Base-by-base conservation (phyloP, 2,329 filamentous ascomycete genomes). In the Geosmithia flava region DNA sequence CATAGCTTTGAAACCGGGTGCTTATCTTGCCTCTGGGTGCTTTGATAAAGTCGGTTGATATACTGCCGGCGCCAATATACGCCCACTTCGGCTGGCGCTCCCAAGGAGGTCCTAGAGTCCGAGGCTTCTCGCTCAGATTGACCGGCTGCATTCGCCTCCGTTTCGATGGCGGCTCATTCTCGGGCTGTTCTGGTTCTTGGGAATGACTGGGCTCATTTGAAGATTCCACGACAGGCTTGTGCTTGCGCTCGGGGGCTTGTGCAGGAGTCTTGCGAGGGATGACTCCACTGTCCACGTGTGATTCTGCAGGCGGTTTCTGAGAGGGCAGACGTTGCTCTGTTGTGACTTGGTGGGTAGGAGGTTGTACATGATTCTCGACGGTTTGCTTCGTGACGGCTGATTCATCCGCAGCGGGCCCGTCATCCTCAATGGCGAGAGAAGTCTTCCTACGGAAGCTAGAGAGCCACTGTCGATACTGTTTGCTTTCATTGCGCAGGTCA, bases 401-500 rank as follows among this genome's bases (percentile, higher is more conserved):
- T 16, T 20, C 20, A 11, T 23, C 20, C 42, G 29, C 8, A 23
- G 17, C n/a, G 45, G 5, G n/a, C 11, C 5, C 5, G 45, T 40
- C 45, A 15, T 46, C 40, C 46, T 47, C 41, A 19, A 48, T 40
- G 15, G 40, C 8, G 8, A 44, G n/a, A 27, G 3, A 13, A 11
- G 33, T 37, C 33, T 44, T 30, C 29, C 29, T 45, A 17, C 20
- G 33, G 39, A 46, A 46, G 40, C 19, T 44, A 17, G 40, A 10
- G 7, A 40, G 16, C 49, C 49, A 51, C 16, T 43, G 11, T 6
- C 55, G 58, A 50, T 78, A 85, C 37, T 65, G 67, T 1, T 53
- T 54, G 47, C 82, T 86, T 44, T 58, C 64, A 29, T 58, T 56
- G 41, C 72, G 75, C 5, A 90, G 69, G 30, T 71, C 66, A 2